Base-by-base conservation (phyloP, 352 stramenopile genomes). In the Pythium scleroteichum region DNA sequence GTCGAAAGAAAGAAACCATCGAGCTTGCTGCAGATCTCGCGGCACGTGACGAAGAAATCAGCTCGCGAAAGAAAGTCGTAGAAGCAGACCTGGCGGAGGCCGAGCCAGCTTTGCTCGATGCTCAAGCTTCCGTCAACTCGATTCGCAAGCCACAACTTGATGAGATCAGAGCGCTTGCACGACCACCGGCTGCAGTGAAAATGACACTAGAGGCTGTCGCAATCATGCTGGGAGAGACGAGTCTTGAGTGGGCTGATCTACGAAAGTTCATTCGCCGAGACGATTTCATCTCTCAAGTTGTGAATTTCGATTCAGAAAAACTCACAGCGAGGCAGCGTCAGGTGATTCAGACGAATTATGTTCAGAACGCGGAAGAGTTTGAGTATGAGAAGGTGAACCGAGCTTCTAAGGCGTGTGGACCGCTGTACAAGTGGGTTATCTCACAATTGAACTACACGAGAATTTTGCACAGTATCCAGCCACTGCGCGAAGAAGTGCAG, bases 71-170 rank as follows among this genome's bases (percentile, higher is more conserved):
- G 75, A 85, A 92, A 35, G 90, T 96, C 44, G 97, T 98, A 8
- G 96, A 99, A 54, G 85, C 84, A 16, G 97, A 99, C 56, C 82
- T 99, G 24, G 93, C 97, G 1, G 83, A 98, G 64, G 98, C 97
- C 10, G 98, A 99, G 65, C 98, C 98, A 17, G 96, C 97, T 40
- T 82, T 99, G 40, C 63, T 98, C 45, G 94, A 96, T 59, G 98
- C 98, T 0, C 95, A 99, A 64, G 85, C 92, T 32, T 97, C 85
- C 53, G 97, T 99, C 47, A 96, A 98, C 61, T 98, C 93, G 40
- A 99, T 99, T 66, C 98, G 98, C 49, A 99, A 99, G 68, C 78
- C 90, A 17, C 96, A 99, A 73, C 84, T 99, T 22, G 98, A 99
- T 71, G 97, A 99, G 74, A 98, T 99, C 52, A 87, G 97, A 64